Base-by-base conservation (phyloP, 768 basidiomycete species). In the Cantharellus anzutake region DNA sequence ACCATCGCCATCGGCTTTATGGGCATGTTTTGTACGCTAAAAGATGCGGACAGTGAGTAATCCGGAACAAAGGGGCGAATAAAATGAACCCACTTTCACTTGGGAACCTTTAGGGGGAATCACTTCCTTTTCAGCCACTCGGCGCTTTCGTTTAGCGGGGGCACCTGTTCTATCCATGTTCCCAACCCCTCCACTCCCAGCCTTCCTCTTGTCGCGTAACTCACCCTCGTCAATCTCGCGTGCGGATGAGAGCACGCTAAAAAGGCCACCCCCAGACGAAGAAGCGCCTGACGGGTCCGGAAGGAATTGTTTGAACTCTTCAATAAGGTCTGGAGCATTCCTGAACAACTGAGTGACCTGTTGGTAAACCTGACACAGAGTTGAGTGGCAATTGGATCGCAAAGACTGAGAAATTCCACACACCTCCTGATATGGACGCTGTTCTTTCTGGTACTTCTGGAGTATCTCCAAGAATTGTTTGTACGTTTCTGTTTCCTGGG, bases 401-500 rank as follows among this genome's bases (percentile, higher is more conserved):
- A 34, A 58, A 4, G 40, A 37, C 11, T 59, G 53, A 59, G 48
- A 37, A 55, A 59, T 38, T 56, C 62, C 63, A 41, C 41, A 59
- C 60, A 76, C 73, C 61, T 79, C 76, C 51, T 75, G 73, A 42
- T 76, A 76, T 20, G 70, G 65, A 53, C 80, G 68, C 61, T 82
- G 78, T 64, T 93, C 86, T 68, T 86, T 87, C 67, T 88, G 85
- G 72, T 89, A 88, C 51, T 83, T 80, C 71, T 91, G 88, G 62
- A 91, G 71, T 53, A 91, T 86, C 72, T 91, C 88, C 65, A 91
- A 72, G 67, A 91, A 91, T 66, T 86, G 82, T 70, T 89, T 89
- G 72, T 91, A 91, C 40, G 85, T 92, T 66, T 91, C 89, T n/a
- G 85, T 81, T 61, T 96, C 91, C 64, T 85, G 81, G 5, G 80